Percentiles rank a stretch among this genome's conserved stretches.
Conservation (phyloP, 305 asterid species). For the Fraxinus xanthoxyloides region DNA sequence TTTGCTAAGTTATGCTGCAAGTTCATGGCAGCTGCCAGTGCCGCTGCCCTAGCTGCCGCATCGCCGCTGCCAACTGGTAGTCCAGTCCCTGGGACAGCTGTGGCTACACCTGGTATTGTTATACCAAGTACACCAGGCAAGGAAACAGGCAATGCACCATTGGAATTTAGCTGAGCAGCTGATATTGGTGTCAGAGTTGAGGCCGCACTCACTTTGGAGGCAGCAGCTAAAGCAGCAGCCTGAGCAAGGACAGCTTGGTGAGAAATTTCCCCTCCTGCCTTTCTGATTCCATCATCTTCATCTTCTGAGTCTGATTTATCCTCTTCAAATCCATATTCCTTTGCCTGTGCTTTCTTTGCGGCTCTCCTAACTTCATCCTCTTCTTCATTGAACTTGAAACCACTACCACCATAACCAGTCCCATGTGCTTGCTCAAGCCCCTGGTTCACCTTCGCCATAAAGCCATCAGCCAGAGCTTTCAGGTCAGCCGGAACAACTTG, state of each 20-base stretch:
- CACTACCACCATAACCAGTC: conserved; percentile 95
- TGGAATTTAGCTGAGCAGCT: conserved; percentile 37
- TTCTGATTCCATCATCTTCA: conserved; percentile 78
- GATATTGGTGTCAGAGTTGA: conserved; percentile 37
- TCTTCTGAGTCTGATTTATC: conserved; percentile 96
- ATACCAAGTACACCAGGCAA: conserved; percentile 52
- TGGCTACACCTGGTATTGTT: conserved; percentile 39
- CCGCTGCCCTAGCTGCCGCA: conserved; percentile 76
- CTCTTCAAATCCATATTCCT: conserved; percentile 85
- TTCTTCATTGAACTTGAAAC: conserved; percentile 90
- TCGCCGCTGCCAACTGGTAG: conserved; percentile 46
- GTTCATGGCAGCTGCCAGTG: conserved; percentile 77
- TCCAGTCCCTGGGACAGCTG: conserved; percentile 46
- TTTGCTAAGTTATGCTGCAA: conserved; percentile 85
- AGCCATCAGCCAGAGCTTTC: conserved; percentile 78
- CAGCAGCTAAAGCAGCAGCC: conserved; percentile 73
- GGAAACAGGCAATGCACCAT: conserved; percentile 52
- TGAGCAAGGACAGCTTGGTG: conserved; percentile 71
- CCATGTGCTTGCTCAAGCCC: conserved; percentile 95
- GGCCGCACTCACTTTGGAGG: conserved; percentile 41
- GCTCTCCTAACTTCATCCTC: conserved; percentile 95
- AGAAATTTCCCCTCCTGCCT: conserved; percentile 78
- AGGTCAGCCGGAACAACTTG: conserved; percentile 91
- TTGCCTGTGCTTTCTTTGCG: conserved; percentile 95
- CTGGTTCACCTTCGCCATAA: conserved; percentile 84